Evolutionary conservation across 441 rosid species (phyloP), one percentile per base, ranked within the genome.

Genomic region (Dalechampia spathulata): DNA sequence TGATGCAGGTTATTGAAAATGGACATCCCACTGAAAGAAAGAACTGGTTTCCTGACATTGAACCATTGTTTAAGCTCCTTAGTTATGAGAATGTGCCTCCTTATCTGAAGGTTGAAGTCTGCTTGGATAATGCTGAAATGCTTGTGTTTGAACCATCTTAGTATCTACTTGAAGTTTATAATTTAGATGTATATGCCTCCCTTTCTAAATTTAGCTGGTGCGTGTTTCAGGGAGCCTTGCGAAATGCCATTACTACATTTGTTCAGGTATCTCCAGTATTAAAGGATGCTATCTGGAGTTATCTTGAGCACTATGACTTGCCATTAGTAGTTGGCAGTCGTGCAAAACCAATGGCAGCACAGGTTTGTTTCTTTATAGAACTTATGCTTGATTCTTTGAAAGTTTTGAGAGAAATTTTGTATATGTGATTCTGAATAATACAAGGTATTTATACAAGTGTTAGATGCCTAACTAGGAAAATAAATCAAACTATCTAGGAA

Each of bases 21-120:
- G 97, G 96, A 49, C 84, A 81, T 75, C 91, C 91, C 16, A 50
- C 62, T 62, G 99, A 93, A 74, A 82, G 83, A 72, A 87, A 79
- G 72, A 82, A 80, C 52, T 90, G 97, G 99, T 90, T 93, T 76
- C 85, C 89, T 48, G 91, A 93, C 60, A 82, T 85, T 37, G 97
- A 90, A 74, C 95, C 99, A 59, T 76, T 93, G 62, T 93, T 90
- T 79, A 93, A 85, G 83, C 97, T 93, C 69, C 99, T 93, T 64
- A 68, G 99, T 68, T 90, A 87, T 63, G 99, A 93, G 74, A 87
- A 81, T 43, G 96, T 93, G 64, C 99, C 93, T 46, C 87, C 97
- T 59, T 85, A 82, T 76, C 75, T 93, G 60, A 93, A 93, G 99
- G 99, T 86, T 50, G 49, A 59, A 55, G 46, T 39, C 55, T 57